Evolutionary conservation across 495 filamentous ascomycete species (phyloP), one percentile per base, ranked within the genome.

Genomic region (Lasiosphaeria hispida): DNA sequence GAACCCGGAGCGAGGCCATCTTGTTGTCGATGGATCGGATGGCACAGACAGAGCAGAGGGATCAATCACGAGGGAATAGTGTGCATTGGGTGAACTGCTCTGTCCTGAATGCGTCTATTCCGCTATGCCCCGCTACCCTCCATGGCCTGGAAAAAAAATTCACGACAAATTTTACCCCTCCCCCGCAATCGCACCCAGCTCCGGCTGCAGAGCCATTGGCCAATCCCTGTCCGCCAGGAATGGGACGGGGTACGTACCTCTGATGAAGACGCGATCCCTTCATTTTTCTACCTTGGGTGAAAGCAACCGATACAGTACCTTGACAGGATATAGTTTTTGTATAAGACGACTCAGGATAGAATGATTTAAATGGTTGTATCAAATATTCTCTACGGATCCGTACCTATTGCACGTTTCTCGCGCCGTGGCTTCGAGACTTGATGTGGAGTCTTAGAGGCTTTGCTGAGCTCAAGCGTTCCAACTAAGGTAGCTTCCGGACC

Each of bases 1-100:
- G 86, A 55, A 97, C 81, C 41, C 77, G 75, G 47, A 82, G 70
- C 37, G 74, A 66, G 36, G 59, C 60, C 70, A 67, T 69, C 19
- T 57, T 38, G 30, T 11, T 45, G 43, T 13, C 17, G 10, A 6
- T 30, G 43, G 23, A 30, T 45, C 9, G 43, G 43, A 10, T 10
- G 10, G 43, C 7, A 10, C 11, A 45, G 43, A 30, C 18, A 3
- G 10, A 45, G 2, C 23, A 30, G 23, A 30, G 23, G 23, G 23
- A 30, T 30, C 23, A 30, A 30, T 30, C 23, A 30, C 23, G 23
- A 30, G 23, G 23, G 23, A 30, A 5, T 30, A 30, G 23, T 30
- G 23, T 30, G 23, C 23, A 30, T 30, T 30, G 23, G 23, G 23
- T 30, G 18, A 45, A 23, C 18, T 30, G 17, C 1, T 7, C 3